These are phyloP conservation scores for Fusarium ambrosium DNA, from an alignment of 2,329 filamentous ascomycete genomes.

Conservation along the genomic window DNA sequence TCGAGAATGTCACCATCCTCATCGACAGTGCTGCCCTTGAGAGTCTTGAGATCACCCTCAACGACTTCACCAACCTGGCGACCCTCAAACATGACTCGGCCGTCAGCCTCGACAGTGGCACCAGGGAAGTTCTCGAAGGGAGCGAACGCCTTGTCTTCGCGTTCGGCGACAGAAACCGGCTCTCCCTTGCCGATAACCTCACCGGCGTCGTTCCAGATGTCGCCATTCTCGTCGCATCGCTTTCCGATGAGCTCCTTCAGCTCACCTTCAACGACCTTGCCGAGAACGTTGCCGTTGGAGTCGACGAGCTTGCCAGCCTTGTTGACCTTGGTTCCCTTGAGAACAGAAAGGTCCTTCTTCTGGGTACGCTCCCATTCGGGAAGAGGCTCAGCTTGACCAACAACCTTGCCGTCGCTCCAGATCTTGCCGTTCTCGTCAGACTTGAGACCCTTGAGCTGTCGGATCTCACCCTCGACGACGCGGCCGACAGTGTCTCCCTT, in stretches of 20 bases:
- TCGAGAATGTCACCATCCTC: slow-evolving; percentile 78
- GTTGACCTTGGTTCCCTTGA: slow-evolving; percentile 70
- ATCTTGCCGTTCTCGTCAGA: slow-evolving; percentile 80
- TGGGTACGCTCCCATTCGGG: slow-evolving; percentile 63
- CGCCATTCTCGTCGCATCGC: slow-evolving; percentile 74
- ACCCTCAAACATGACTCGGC: slow-evolving; percentile 64
- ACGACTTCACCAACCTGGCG: slow-evolving; percentile 71
- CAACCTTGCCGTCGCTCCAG: slow-evolving; percentile 73
- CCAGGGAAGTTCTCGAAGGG: slow-evolving; percentile 72
- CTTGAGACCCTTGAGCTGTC: slow-evolving; percentile 74
- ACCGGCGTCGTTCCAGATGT: slow-evolving; percentile 79
- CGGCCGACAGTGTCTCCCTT: slow-evolving; percentile 70
- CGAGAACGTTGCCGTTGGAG: slow-evolving; percentile 67
- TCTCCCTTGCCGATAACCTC: slow-evolving; percentile 77
- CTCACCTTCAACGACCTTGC: slow-evolving; percentile 74
- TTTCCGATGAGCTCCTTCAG: slow-evolving; percentile 73
- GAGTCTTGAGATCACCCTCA: slow-evolving; percentile 73
- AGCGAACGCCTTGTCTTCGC: slow-evolving; percentile 62
- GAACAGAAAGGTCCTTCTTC: slow-evolving; percentile 56
- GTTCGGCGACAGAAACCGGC: slow-evolving; percentile 66
- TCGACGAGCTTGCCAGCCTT: slow-evolving; percentile 71
- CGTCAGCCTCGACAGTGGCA: slow-evolving; percentile 66
- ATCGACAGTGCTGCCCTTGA: slow-evolving; percentile 76
- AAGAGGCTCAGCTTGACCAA: slow-evolving; percentile 77
- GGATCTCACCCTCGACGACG: slow-evolving; percentile 71